Conservation (phyloP, 2,329 filamentous ascomycete genomes). For the Diaporthe citrichinensis region DNA sequence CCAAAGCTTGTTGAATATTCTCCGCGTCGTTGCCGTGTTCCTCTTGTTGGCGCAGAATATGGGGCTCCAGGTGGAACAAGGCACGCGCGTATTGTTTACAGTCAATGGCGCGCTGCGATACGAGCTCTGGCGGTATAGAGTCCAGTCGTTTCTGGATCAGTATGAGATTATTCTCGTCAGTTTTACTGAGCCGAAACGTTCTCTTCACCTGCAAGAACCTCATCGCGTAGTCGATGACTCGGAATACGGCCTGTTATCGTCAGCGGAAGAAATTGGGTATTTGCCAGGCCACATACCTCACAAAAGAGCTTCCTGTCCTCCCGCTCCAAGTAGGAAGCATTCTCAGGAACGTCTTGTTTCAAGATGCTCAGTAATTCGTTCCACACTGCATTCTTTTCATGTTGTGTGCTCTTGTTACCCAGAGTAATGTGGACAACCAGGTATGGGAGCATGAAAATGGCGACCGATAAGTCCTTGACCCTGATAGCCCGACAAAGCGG, state of each 20-base stretch:
- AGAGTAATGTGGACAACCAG: constrained; percentile 86
- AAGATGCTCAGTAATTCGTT: constrained; percentile 82
- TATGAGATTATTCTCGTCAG: constrained; percentile 64
- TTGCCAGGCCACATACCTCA: constrained; percentile 71
- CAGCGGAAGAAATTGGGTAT: constrained; percentile 40
- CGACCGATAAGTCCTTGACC: constrained; percentile 87
- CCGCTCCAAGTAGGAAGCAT: constrained; percentile 71
- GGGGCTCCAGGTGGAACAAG: constrained; percentile 94
- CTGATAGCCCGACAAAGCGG: constrained; percentile 86
- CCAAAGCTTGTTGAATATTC: constrained; percentile 76
- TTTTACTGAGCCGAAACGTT: constrained; percentile 48
- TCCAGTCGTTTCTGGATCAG: constrained; percentile 67
- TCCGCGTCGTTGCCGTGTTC: constrained; percentile 61
- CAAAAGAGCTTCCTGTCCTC: constrained; percentile 89
- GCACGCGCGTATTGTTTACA: constrained; percentile 94
- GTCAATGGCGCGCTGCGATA: constrained; percentile 87
- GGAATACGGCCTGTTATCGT: constrained; percentile 81
- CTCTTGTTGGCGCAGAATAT: constrained; percentile 70
- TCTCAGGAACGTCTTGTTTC: constrained; percentile 66
- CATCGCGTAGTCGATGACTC: constrained; percentile 90
- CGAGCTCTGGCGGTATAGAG: constrained; percentile 80
- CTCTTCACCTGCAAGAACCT: constrained; percentile 89
- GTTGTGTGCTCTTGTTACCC: constrained; percentile 72
- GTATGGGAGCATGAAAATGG: constrained; percentile 91
- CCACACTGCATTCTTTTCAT: constrained; percentile 76